These are phyloP conservation scores for Aschersonia sp. DNA, from an alignment of 2,329 filamentous ascomycete genomes.

Conservation along the genomic window DNA sequence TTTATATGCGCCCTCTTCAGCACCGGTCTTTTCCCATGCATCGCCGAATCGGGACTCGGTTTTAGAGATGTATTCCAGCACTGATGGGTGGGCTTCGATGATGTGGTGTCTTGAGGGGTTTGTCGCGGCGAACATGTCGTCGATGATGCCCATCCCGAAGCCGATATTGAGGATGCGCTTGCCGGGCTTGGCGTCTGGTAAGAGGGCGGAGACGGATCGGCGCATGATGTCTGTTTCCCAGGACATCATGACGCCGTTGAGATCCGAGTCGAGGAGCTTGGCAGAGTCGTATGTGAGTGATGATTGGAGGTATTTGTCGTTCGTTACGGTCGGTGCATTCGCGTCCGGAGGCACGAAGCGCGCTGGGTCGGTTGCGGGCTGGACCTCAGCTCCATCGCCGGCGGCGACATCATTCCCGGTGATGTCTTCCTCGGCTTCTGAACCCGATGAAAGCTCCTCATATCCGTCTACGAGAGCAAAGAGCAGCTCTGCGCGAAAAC, in stretches of 20 bases:
- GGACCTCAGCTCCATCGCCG: slow-evolving; percentile 13
- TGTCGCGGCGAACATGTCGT: slow-evolving; percentile 58
- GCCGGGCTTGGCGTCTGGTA: slow-evolving; percentile 29
- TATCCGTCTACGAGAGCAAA: slow-evolving; percentile 74
- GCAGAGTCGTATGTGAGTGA: slow-evolving; percentile 48
- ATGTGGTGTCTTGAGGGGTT: slow-evolving; percentile 64
- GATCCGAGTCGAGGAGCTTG: slow-evolving; percentile 57
- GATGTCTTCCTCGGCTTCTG: slow-evolving; percentile 31
- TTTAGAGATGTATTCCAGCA: slow-evolving; percentile 48
- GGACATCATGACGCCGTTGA: slow-evolving; percentile 87
- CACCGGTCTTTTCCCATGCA: slow-evolving; percentile 37
- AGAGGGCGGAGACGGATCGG: slow-evolving; percentile 54
- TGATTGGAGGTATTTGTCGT: slow-evolving; percentile 54
- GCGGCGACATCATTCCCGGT: slow-evolving; percentile 16
- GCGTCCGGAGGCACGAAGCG: slow-evolving; percentile 19
- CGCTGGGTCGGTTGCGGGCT: slow-evolving; percentile 6
- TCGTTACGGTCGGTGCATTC: slow-evolving; percentile 38
- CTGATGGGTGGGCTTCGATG: slow-evolving; percentile 70
- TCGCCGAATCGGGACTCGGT: slow-evolving; percentile 36
- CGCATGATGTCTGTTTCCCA: slow-evolving; percentile 86
- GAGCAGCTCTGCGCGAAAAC: slow-evolving; percentile 78
- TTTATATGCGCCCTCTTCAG: slow-evolving; percentile 53
- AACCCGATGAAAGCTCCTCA: slow-evolving; percentile 50
- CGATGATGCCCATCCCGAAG: slow-evolving; percentile 84
- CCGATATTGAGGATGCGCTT: slow-evolving; percentile 72